These are phyloP conservation scores for Volvox africanus DNA, from an alignment of 139 green algal species.

Conservation along the genomic window DNA sequence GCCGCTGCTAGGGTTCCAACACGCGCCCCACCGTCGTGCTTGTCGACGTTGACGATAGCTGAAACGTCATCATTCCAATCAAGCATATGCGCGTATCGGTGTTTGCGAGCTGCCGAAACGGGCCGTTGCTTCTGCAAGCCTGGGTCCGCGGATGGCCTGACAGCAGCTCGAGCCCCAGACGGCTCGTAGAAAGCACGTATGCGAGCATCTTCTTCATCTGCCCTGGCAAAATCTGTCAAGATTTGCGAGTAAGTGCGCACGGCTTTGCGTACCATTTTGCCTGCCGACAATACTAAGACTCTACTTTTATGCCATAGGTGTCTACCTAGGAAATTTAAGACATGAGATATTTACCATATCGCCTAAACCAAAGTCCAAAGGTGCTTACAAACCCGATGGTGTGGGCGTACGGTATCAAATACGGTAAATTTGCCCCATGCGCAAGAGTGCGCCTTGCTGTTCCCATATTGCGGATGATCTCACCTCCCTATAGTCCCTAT, in stretches of 20 bases:
- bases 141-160: conserved; percentile 8
- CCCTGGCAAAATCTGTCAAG: neutral
- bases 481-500: too few relatives aligned
- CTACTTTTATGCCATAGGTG: neutral
- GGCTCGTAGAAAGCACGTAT: conserved; percentile 25
- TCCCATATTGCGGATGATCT: too few relatives aligned
- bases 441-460: too few relatives aligned
- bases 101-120: conserved; percentile 15
- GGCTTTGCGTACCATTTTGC: conserved; percentile 32
- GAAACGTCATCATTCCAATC: conserved; percentile 46
- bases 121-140: neutral
- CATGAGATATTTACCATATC: too few relatives aligned
- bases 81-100: conserved; percentile 47
- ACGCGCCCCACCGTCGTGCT: neutral
- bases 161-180: neutral
- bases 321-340: too few relatives aligned
- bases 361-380: too few relatives aligned
- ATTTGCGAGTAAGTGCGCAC: conserved; percentile 34
- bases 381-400: too few relatives aligned
- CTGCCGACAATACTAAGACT: conserved; percentile 7
- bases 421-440: too few relatives aligned
- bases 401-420: too few relatives aligned
- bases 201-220: neutral
- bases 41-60: conserved; percentile 31
- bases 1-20: neutral